Evolutionary conservation across 139 green algal species (phyloP).

Genomic region (Yamagishiella unicocca): DNA sequence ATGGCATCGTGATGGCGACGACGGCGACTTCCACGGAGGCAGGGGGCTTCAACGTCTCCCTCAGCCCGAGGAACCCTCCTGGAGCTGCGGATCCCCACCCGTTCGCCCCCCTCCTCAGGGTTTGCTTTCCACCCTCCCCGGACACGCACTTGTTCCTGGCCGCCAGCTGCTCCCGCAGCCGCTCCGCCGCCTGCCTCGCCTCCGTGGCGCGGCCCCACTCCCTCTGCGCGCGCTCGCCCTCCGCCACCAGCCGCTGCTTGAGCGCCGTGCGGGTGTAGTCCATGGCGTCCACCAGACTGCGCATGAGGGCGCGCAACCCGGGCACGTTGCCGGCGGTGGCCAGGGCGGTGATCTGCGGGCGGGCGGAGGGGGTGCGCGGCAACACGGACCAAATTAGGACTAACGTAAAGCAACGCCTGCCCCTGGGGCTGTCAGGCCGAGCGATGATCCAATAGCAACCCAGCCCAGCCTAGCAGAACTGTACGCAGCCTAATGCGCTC

Average conservation of each 20-base stretch:
- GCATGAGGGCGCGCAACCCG: constrained; percentile 31
- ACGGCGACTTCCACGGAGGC: too few species aligned
- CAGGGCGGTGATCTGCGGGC: constrained; percentile 6
- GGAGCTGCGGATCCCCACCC: too few species aligned
- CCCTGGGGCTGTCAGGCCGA: too few species aligned
- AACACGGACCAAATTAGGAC: too few species aligned
- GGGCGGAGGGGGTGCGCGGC: neutral
- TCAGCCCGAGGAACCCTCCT: too few species aligned
- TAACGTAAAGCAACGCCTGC: too few species aligned
- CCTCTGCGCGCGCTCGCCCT: constrained; percentile 27
- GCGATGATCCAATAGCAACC: too few species aligned
- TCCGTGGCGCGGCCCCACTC: constrained; percentile 2
- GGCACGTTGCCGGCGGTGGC: constrained; percentile 35
- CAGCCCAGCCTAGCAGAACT: too few species aligned
- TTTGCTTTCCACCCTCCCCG: neutral
- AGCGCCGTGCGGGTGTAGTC: constrained; percentile 10
- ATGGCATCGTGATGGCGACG: too few species aligned
- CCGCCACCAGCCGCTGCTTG: neutral
- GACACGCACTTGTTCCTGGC: neutral
- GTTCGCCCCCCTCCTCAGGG: neutral
- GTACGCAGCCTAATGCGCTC: too few species aligned
- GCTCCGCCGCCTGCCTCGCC: neutral
- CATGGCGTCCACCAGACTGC: neutral
- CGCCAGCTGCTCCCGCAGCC: constrained; percentile 21
- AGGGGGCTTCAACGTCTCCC: too few species aligned